These are phyloP conservation scores for Achaetomium macrosporum DNA, from an alignment of 2,329 filamentous ascomycete species.

Conservation along the genomic window DNA sequence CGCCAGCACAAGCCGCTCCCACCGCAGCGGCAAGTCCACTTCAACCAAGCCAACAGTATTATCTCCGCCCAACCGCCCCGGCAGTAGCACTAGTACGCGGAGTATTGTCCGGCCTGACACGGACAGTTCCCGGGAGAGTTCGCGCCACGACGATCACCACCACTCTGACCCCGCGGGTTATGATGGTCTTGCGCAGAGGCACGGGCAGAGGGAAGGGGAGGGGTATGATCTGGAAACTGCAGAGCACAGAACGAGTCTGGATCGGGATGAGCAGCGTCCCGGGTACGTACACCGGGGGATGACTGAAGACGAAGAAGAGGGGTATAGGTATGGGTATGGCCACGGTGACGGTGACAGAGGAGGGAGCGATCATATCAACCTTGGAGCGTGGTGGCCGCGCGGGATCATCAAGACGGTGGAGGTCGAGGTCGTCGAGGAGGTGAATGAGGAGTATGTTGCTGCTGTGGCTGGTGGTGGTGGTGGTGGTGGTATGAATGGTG, in stretches of 20 bases:
- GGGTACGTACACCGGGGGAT: neutral
- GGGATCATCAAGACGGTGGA: constrained; percentile 37
- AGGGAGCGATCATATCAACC: constrained; percentile 14
- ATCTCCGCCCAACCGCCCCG: neutral
- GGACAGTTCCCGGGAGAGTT: neutral
- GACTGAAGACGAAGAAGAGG: neutral
- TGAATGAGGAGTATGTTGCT: constrained; percentile 24
- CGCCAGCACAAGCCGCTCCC: neutral
- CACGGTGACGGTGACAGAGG: neutral
- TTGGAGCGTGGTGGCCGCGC: constrained; percentile 31
- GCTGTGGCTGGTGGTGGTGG: neutral
- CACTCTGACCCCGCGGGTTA: neutral
- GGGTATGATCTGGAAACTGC: neutral
- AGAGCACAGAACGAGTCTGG: too few relatives aligned
- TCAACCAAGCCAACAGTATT: neutral
- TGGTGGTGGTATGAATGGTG: neutral
- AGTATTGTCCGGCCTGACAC: neutral
- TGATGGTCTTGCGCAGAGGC: constrained; percentile 1
- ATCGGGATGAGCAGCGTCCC: neutral
- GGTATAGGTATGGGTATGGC: neutral
- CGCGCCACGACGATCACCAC: neutral
- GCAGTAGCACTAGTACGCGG: too few relatives aligned
- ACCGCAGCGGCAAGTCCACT: neutral
- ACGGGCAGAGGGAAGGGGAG: constrained; percentile 7
- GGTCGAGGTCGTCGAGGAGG: constrained; percentile 33